Evolutionary conservation across 2,329 filamentous ascomycete genomes (phyloP).

Genomic region (Microdochium trichocladiopsis): DNA sequence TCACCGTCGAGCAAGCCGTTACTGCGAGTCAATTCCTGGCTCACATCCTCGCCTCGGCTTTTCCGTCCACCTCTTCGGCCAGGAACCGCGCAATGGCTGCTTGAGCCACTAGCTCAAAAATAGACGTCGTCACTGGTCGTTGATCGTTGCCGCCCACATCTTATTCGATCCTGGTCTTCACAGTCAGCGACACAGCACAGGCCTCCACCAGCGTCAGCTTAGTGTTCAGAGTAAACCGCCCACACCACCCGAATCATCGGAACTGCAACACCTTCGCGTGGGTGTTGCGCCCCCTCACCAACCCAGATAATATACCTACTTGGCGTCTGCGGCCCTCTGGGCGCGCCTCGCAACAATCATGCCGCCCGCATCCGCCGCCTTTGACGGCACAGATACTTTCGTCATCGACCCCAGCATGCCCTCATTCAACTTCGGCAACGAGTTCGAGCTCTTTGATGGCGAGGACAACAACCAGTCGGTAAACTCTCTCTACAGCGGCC

Average conservation of each 20-base stretch:
- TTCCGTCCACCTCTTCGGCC: no score
- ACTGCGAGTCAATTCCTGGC: no score
- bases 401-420: conserved; percentile 25
- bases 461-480: conserved; percentile 19
- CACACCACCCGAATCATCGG: neutral
- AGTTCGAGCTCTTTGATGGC: conserved; percentile 28
- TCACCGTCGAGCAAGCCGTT: no score
- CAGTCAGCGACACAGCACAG: neutral
- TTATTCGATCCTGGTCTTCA: neutral
- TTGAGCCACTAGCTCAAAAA: no score
- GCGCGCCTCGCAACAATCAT: conserved; percentile 7
- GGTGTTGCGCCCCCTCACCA: neutral
- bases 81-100: no score
- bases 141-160: neutral
- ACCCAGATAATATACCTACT: neutral
- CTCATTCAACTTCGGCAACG: conserved; percentile 18
- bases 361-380: conserved; percentile 13
- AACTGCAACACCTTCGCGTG: neutral
- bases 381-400: conserved; percentile 17
- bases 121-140: neutral
- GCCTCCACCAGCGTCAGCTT: neutral
- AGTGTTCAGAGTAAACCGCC: neutral
- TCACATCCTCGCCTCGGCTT: no score
- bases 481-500: conserved; percentile 18
- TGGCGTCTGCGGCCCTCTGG: neutral